Evolutionary conservation across 1,284 basidiomycete species (phyloP).

Genomic region (Ustilago sp.): DNA sequence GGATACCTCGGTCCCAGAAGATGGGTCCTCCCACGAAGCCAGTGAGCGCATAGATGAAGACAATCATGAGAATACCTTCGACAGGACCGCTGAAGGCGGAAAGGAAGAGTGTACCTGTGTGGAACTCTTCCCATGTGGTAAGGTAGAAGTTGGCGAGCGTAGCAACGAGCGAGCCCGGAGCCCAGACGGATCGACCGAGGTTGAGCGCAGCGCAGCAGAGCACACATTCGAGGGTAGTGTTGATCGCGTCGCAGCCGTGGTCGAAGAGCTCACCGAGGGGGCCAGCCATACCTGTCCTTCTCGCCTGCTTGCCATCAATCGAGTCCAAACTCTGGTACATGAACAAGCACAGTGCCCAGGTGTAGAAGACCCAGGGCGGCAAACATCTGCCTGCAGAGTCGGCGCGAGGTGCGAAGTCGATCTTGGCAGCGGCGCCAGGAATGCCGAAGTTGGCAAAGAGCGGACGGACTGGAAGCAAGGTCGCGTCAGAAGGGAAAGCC

Average conservation of each 20-base stretch:
- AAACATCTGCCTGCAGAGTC: slow-evolving; percentile 29
- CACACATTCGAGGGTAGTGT: slow-evolving; percentile 77
- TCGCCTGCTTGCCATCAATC: slow-evolving; percentile 93
- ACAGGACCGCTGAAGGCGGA: slow-evolving; percentile 94
- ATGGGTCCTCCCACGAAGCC: slow-evolving; percentile 72
- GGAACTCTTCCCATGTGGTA: slow-evolving; percentile 96
- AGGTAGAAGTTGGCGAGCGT: slow-evolving; percentile 94
- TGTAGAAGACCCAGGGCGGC: slow-evolving; percentile 61
- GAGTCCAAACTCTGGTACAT: slow-evolving; percentile 90
- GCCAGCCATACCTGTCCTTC: slow-evolving; percentile 93
- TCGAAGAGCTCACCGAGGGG: slow-evolving; percentile 97
- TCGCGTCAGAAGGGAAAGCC: slow-evolving; percentile 43
- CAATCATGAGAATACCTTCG: slow-evolving; percentile 92
- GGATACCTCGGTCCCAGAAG: slow-evolving; percentile 84
- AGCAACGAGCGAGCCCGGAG: slow-evolving; percentile 84
- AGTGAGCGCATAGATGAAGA: slow-evolving; percentile 81
- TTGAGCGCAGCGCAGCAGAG: slow-evolving; percentile 74
- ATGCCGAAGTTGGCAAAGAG: slow-evolving; percentile 53
- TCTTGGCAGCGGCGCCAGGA: slow-evolving; percentile 37
- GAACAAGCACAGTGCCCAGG: slow-evolving; percentile 89
- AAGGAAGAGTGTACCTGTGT: slow-evolving; percentile 77
- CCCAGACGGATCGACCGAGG: slow-evolving; percentile 94
- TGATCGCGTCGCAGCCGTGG: slow-evolving; percentile 87
- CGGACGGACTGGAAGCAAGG: slow-evolving; percentile 47
- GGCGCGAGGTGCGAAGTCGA: slow-evolving; percentile 28